Conservation (phyloP, 2,329 filamentous ascomycete genomes). For the Phaeosphaeria sp. region DNA sequence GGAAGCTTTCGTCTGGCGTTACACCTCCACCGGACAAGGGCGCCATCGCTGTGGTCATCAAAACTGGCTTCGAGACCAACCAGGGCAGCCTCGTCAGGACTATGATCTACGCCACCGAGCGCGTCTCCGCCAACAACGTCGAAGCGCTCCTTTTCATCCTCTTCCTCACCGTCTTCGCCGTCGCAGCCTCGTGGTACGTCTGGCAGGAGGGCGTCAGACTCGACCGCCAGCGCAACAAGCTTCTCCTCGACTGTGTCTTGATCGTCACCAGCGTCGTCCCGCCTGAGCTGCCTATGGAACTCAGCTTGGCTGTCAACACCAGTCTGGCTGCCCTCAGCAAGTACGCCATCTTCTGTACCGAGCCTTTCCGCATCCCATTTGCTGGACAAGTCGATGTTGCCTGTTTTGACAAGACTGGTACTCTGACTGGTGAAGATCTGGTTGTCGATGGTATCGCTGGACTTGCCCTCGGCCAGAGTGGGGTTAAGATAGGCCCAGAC, state of each 20-base stretch:
- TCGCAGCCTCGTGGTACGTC: conserved; percentile 98
- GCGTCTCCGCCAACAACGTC: conserved; percentile 96
- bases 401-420: conserved; percentile 99
- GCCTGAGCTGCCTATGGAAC: conserved; percentile 97
- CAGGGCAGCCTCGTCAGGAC: conserved; percentile 97
- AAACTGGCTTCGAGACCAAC: conserved; percentile 98
- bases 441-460: conserved; percentile 97
- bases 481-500: conserved; percentile 73
- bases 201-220: conserved; percentile 95
- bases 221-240: conserved; percentile 96
- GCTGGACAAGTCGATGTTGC: conserved; percentile 94
- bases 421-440: conserved; percentile 92
- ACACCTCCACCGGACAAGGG: conserved; percentile 89
- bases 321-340: conserved; percentile 93
- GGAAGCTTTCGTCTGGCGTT: conserved; percentile 76
- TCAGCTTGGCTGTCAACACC: conserved; percentile 96
- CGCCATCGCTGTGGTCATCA: conserved; percentile 90
- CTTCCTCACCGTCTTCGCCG: conserved; percentile 93
- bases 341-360: conserved; percentile 97
- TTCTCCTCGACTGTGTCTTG: conserved; percentile 94
- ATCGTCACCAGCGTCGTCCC: conserved; percentile 98
- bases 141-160: conserved; percentile 98
- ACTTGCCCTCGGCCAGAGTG: conserved; percentile 73
- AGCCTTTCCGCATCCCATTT: conserved; percentile 97
- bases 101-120: conserved; percentile 99